Evolutionary conservation across 208 protist species (phyloP), one percentile per base, ranked within the genome.

Genomic region (Wallacemonas sp.): DNA sequence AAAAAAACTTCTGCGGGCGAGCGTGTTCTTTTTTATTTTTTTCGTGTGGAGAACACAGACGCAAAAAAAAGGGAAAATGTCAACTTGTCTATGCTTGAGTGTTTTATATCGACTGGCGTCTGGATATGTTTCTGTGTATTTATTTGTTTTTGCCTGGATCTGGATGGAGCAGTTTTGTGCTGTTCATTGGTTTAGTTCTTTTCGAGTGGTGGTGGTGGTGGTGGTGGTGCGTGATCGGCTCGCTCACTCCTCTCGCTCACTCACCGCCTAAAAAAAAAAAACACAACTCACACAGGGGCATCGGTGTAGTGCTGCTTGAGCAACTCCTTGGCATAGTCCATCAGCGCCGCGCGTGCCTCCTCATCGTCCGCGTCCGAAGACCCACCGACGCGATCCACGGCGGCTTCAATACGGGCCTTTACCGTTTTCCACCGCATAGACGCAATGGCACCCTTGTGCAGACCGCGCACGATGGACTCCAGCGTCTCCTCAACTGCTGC

Each of bases 281-380:
- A n/a, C n/a, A n/a, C 18, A 18, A 7, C 44, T 25, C 20, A 59
- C 52, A 25, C 52, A 3, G 52, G 52, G 3, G 52, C 52, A 39
- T 59, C 52, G 5, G 31, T 28, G 52, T 59, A 59, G 52, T 41
- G 31, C 32, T 41, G 7, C 32, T 59, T 59, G 7, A 91, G 67
- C 49, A 79, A 68, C 33, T 84, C 73, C 57, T 83, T 87, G n/a
- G 84, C 76, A 52, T 87, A 87, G 54, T 71, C 71, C 70, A 91
- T 28, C 29, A 82, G n/a, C 36, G 16, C 50, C 52, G 81, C 68
- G 55, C 71, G 29, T 8, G 20, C 38, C 31, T 46, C 41, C 1
- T 41, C 52, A 14, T 39, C 23, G 22, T 26, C 11, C 18, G 36
- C 63, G 4, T 67, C 57, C 29, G n/a, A n/a, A n/a, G n/a, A n/a